These are phyloP conservation scores for Penicillium ucsense DNA, from an alignment of 495 filamentous ascomycete species.

Conservation along the genomic window DNA sequence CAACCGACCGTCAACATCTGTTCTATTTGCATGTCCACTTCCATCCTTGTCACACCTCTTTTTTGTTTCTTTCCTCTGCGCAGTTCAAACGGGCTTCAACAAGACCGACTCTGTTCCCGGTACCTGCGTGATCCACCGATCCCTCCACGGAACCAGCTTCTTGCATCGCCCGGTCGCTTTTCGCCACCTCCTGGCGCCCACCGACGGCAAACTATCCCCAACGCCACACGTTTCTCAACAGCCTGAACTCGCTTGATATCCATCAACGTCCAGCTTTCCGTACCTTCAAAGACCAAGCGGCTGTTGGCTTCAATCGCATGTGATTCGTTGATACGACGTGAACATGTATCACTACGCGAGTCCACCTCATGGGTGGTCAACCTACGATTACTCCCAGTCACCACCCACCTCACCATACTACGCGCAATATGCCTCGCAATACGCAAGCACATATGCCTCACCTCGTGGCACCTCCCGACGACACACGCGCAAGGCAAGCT, in stretches of 20 bases:
- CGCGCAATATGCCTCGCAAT: constrained; percentile 36
- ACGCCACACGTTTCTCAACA: too few species aligned
- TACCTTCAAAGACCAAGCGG: not conserved
- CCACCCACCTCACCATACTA: constrained; percentile 43
- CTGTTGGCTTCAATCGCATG: constrained; percentile 12
- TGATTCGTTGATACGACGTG: constrained; percentile 26
- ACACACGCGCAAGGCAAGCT: constrained; percentile 39
- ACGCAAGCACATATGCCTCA: constrained; percentile 29
- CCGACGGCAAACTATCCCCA: not conserved
- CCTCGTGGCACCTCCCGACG: constrained; percentile 33
- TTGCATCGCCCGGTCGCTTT: not conserved
- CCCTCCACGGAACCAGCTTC: not conserved
- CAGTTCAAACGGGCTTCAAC: too few species aligned
- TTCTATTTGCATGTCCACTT: too few species aligned
- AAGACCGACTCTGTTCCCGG: not conserved
- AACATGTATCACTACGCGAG: constrained; percentile 47
- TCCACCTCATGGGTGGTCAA: constrained; percentile 40
- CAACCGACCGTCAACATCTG: constrained; percentile 6
- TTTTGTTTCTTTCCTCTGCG: not conserved
- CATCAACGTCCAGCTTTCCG: not conserved
- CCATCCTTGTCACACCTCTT: constrained; percentile 5
- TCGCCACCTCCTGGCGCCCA: not conserved
- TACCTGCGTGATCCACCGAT: not conserved
- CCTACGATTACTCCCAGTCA: constrained; percentile 41
- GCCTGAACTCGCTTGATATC: not conserved